phyloP scores from a whole-genome alignment of 441 rosid genomes.

The Croton laevigatus region DNA sequence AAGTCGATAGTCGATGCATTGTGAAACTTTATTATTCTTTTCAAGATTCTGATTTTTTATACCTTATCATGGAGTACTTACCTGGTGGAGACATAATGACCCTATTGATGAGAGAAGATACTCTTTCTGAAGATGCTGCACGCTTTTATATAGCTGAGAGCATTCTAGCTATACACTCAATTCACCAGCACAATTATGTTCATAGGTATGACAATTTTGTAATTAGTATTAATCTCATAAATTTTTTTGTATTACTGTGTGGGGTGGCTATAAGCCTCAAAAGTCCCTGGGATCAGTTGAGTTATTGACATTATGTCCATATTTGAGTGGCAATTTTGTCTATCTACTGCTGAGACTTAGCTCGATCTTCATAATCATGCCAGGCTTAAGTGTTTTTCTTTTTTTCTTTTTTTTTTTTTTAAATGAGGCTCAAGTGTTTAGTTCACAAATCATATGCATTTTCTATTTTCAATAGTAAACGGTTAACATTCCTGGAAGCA shows the following conservation, averaged over 20 bases:
- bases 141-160: constrained; percentile 95
- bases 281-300: not conserved
- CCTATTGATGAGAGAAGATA: constrained; percentile 89
- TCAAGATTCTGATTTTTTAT: constrained; percentile 89
- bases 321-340: constrained; percentile 4
- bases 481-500: not conserved
- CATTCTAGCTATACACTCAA: constrained; percentile 87
- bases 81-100: constrained; percentile 99
- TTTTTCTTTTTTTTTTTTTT: too few relatives aligned
- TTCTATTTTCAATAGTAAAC: not conserved
- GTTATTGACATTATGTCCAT: not conserved
- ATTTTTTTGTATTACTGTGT: constrained; percentile 5
- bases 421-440: not conserved
- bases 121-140: constrained; percentile 83
- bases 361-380: not conserved
- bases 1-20: constrained; percentile 90
- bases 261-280: not conserved
- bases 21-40: constrained; percentile 86
- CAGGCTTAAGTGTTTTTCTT: not conserved
- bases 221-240: not conserved
- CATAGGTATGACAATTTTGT: constrained; percentile 53
- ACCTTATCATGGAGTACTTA: constrained; percentile 93
- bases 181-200: constrained; percentile 85
- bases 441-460: not conserved
- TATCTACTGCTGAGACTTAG: constrained; percentile 4